Evolutionary conservation across 345 rosid genomes (phyloP).

Genomic region (Citrus maxima): DNA sequence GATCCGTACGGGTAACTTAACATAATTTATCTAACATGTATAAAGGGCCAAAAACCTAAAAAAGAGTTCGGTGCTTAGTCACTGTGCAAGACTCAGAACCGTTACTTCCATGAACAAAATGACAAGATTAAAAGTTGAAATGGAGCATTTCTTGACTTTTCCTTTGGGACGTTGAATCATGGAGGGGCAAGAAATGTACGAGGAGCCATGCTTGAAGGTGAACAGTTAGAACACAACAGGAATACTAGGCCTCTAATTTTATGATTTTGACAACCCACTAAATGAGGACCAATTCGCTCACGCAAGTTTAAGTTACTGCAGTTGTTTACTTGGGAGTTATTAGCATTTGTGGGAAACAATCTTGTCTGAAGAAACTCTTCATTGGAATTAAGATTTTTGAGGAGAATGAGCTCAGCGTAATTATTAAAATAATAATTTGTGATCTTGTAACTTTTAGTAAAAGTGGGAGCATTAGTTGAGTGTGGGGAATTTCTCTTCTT

Average conservation of each 20-base stretch:
- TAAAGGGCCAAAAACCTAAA: not conserved
- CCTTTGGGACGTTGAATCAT: too few relatives aligned
- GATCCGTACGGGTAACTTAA: too few relatives aligned
- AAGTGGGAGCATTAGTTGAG: not conserved
- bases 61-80: not conserved
- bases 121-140: not conserved
- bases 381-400: not conserved
- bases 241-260: not conserved
- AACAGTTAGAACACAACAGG: not conserved
- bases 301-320: conserved; percentile 4
- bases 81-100: not conserved
- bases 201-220: not conserved
- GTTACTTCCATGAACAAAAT: not conserved
- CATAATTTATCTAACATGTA: not conserved
- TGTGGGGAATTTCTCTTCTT: not conserved
- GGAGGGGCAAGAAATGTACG: not conserved
- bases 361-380: not conserved
- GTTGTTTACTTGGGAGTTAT: not conserved
- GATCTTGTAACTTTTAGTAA: not conserved
- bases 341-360: conserved; percentile 3
- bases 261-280: conserved; percentile 14
- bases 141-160: not conserved
- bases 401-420: conserved; percentile 22
- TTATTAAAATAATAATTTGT: not conserved
- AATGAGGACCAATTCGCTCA: not conserved